Evolutionary conservation across 2,329 filamentous ascomycete species (phyloP).

Genomic region (Pseudogymnoascus sp.): DNA sequence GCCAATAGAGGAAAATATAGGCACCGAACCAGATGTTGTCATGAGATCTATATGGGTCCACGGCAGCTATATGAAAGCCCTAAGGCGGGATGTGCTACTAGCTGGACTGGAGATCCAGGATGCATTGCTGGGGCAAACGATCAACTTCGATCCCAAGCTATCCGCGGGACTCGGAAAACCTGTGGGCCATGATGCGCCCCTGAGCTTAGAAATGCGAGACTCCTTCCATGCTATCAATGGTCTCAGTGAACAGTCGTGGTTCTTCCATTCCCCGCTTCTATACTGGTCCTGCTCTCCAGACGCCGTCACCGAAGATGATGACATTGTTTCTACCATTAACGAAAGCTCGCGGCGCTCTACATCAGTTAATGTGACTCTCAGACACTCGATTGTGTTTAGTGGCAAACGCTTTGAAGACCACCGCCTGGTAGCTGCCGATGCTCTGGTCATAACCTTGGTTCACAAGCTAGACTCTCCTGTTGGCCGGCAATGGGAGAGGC

Average conservation of each 20-base stretch:
- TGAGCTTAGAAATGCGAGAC: slow-evolving; percentile 37
- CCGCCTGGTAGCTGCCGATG: slow-evolving; percentile 61
- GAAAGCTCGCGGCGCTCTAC: slow-evolving; percentile 51
- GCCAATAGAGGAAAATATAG: slow-evolving; percentile 44
- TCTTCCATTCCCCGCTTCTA: slow-evolving; percentile 73
- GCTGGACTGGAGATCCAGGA: slow-evolving; percentile 63
- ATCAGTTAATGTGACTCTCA: slow-evolving; percentile 62
- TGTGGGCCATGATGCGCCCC: slow-evolving; percentile 18
- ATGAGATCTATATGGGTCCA: slow-evolving; percentile 79
- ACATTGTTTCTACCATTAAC: slow-evolving; percentile 64
- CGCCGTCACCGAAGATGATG: slow-evolving; percentile 47
- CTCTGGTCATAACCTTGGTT: slow-evolving; percentile 68
- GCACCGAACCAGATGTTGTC: slow-evolving; percentile 57
- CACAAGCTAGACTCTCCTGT: slow-evolving; percentile 57
- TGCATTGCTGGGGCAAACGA: slow-evolving; percentile 53
- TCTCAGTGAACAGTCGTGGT: slow-evolving; percentile 57
- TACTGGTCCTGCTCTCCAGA: slow-evolving; percentile 66
- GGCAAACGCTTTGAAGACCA: slow-evolving; percentile 67
- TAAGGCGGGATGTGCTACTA: slow-evolving; percentile 55
- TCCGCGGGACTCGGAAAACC: slow-evolving; percentile 13
- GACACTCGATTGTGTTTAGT: slow-evolving; percentile 72
- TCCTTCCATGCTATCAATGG: slow-evolving; percentile 51
- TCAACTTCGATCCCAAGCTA: slow-evolving; percentile 44
- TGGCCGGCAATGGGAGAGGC: slow-evolving; percentile 56
- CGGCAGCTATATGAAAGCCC: slow-evolving; percentile 66